These are phyloP conservation scores for Colletotrichum caudatum DNA, from an alignment of 2,329 filamentous ascomycete genomes.

Conservation along the genomic window DNA sequence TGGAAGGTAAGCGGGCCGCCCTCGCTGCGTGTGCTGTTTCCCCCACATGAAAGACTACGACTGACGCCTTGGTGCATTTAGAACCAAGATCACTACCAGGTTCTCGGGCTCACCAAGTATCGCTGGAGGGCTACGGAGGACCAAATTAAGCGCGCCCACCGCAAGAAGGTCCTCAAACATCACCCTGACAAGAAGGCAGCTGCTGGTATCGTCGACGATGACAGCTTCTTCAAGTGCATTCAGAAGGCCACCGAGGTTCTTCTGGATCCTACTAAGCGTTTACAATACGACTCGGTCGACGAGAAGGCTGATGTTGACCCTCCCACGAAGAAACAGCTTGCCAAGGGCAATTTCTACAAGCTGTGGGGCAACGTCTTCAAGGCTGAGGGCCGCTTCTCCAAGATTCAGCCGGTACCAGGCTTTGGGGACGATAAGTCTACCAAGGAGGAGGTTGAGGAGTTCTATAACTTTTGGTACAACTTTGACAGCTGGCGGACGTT, in stretches of 20 bases:
- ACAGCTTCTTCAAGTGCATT: constrained; percentile 99
- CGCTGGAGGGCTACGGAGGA: constrained; percentile 94
- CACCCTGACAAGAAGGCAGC: constrained; percentile 99
- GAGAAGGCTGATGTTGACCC: constrained; percentile 93
- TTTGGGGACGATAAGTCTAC: constrained; percentile 87
- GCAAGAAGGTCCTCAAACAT: constrained; percentile 99
- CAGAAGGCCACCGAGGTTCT: constrained; percentile 97
- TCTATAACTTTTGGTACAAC: constrained; percentile 99
- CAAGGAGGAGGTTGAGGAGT: constrained; percentile 90
- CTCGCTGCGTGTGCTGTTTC: neutral
- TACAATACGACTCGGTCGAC: constrained; percentile 97
- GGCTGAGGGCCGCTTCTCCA: constrained; percentile 92
- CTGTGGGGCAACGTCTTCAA: constrained; percentile 92
- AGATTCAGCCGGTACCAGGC: constrained; percentile 85
- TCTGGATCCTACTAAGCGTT: constrained; percentile 88
- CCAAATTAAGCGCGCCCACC: constrained; percentile 98
- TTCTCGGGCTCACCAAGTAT: constrained; percentile 93
- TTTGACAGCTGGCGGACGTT: constrained; percentile 98
- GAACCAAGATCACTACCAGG: constrained; percentile 97
- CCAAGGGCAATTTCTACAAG: constrained; percentile 94
- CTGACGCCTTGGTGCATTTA: constrained; percentile 51
- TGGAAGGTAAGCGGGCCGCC: constrained; percentile 82
- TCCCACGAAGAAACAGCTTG: constrained; percentile 88
- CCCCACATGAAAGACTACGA: neutral
- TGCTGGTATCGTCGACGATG: constrained; percentile 86